phyloP scores from a whole-genome alignment of 2,329 filamentous ascomycete species.

The Acephala macrosclerotiorum region DNA sequence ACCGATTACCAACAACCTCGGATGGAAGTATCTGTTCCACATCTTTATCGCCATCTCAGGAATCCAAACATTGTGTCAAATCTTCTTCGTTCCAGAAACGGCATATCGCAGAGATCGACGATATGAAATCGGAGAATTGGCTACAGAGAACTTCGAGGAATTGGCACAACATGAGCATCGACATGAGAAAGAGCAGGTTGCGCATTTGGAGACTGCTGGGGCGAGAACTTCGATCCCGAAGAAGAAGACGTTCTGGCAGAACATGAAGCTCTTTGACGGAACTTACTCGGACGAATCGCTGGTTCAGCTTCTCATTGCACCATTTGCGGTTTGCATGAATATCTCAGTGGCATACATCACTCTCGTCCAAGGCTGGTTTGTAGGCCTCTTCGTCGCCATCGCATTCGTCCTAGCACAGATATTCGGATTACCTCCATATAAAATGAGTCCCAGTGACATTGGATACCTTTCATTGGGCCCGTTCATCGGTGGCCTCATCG shows the following conservation, averaged over 20 bases:
- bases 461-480: slow-evolving; percentile 52
- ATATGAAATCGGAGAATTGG: slow-evolving; percentile 29
- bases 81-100: slow-evolving; percentile 60
- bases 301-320: slow-evolving; percentile 49
- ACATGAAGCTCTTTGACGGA: slow-evolving; percentile 48
- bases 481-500: slow-evolving; percentile 49
- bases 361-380: slow-evolving; percentile 52
- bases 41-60: slow-evolving; percentile 24
- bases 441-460: slow-evolving; percentile 48
- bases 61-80: slow-evolving; percentile 43
- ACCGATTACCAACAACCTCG: slow-evolving; percentile 47
- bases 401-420: slow-evolving; percentile 54
- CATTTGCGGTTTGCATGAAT: slow-evolving; percentile 57
- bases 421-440: slow-evolving; percentile 56
- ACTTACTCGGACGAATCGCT: slow-evolving; percentile 48
- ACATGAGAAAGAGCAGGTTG: slow-evolving; percentile 12
- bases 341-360: slow-evolving; percentile 58
- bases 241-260: slow-evolving; percentile 48
- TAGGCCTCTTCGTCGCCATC: slow-evolving; percentile 52
- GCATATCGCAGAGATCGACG: slow-evolving; percentile 49
- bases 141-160: slow-evolving; percentile 22
- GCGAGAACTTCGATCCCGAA: slow-evolving; percentile 10
- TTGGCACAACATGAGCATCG: slow-evolving; percentile 20
- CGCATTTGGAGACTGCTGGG: neutral
- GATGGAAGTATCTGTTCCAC: slow-evolving; percentile 50